Conservation (phyloP, 2,329 filamentous ascomycete genomes). For the Scleromitrula shiraiana region DNA sequence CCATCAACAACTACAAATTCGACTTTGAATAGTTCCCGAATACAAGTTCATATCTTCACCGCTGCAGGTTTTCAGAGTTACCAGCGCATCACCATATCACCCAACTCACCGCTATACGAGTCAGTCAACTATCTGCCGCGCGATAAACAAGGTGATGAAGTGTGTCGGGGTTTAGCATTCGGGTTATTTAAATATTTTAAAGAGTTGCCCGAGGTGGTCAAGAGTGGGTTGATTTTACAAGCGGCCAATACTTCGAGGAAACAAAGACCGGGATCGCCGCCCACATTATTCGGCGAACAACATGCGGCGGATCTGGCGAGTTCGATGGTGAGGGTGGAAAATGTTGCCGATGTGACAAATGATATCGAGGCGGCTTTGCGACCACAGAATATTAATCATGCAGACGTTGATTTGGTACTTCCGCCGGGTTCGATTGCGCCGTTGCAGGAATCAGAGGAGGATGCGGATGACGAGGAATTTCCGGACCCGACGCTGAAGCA, state of each 20-base stretch:
- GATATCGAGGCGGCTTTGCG: conserved; percentile 69
- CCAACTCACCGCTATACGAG: conserved; percentile 82
- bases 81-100: conserved; percentile 84
- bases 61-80: conserved; percentile 85
- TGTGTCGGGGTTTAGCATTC: conserved; percentile 85
- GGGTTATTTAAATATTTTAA: conserved; percentile 90
- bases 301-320: conserved; percentile 88
- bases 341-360: conserved; percentile 62
- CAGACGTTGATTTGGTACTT: conserved; percentile 81
- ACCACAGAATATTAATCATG: conserved; percentile 73
- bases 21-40: conserved; percentile 80
- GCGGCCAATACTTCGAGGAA: conserved; percentile 37
- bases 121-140: conserved; percentile 85
- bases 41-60: conserved; percentile 88
- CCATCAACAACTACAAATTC: conserved; percentile 83
- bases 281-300: conserved; percentile 71
- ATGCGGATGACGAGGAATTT: conserved; percentile 57
- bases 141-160: conserved; percentile 91
- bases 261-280: conserved; percentile 50
- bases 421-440: conserved; percentile 66
- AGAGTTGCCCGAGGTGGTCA: conserved; percentile 72
- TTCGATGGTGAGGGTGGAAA: conserved; percentile 75
- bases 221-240: conserved; percentile 55
- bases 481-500: conserved; percentile 56
- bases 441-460: conserved; percentile 50